Conservation (phyloP, 768 basidiomycete genomes). For the Lentinula boryana region DNA sequence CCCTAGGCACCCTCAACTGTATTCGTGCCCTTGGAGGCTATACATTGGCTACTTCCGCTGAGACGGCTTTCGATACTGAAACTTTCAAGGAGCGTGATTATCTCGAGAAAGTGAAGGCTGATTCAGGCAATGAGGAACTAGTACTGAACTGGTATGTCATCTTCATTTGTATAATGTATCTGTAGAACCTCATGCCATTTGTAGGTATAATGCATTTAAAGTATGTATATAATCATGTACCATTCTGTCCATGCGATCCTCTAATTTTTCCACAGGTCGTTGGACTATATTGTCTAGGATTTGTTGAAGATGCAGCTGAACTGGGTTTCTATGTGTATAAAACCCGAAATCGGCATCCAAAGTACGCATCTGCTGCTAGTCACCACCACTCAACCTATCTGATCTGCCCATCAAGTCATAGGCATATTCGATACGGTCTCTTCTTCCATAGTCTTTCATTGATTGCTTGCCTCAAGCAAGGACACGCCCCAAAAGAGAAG, state of each 20-base stretch:
- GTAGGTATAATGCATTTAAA: slow-evolving; percentile 65
- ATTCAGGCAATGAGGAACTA: slow-evolving; percentile 43
- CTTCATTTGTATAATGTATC: background rate
- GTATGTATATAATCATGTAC: slow-evolving; percentile 18
- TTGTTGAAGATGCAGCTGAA: slow-evolving; percentile 47
- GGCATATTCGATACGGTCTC: slow-evolving; percentile 60
- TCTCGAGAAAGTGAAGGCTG: slow-evolving; percentile 33
- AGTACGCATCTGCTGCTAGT: slow-evolving; percentile 31
- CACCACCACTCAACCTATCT: background rate
- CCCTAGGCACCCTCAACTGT: slow-evolving; percentile 50
- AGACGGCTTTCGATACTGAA: slow-evolving; percentile 56
- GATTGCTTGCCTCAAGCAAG: slow-evolving; percentile 51
- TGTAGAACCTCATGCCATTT: background rate
- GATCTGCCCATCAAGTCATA: slow-evolving; percentile 38
- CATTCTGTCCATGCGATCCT: background rate
- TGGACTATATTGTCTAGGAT: slow-evolving; percentile 59
- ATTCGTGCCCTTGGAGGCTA: slow-evolving; percentile 61
- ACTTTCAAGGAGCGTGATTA: slow-evolving; percentile 53
- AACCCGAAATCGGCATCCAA: slow-evolving; percentile 54
- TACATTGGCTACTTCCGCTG: slow-evolving; percentile 40
- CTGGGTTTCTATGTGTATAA: slow-evolving; percentile 61
- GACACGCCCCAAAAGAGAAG: slow-evolving; percentile 26
- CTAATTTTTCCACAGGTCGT: slow-evolving; percentile 36
- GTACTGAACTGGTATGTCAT: slow-evolving; percentile 51
- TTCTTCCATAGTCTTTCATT: slow-evolving; percentile 70